Conservation (phyloP, 202 grass and related monocot species). For the Dendrocalamus latiflorus region DNA sequence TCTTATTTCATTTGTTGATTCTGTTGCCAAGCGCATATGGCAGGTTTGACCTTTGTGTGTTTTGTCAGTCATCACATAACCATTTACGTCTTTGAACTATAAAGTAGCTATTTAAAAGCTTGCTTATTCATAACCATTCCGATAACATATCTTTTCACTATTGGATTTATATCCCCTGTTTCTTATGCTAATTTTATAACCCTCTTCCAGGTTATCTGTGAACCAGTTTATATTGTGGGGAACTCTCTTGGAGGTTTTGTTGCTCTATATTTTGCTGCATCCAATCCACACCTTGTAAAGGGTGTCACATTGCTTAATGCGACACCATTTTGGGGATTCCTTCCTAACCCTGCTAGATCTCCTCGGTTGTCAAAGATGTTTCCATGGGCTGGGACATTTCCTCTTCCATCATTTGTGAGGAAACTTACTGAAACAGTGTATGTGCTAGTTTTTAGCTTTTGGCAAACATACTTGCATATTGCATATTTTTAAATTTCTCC, state of each 20-base stretch:
- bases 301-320: constrained; percentile 93
- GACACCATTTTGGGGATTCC: constrained; percentile 96
- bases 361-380: constrained; percentile 75
- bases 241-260: constrained; percentile 96
- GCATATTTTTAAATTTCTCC: neutral
- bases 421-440: constrained; percentile 74
- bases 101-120: neutral
- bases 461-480: neutral
- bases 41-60: neutral
- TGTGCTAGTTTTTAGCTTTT: neutral
- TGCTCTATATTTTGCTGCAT: constrained; percentile 72
- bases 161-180: neutral
- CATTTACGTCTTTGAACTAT: neutral
- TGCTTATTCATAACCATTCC: neutral
- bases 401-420: constrained; percentile 69
- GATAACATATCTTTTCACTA: neutral
- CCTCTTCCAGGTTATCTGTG: constrained; percentile 72
- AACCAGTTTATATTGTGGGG: constrained; percentile 92
- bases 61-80: neutral
- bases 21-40: neutral
- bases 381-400: constrained; percentile 91
- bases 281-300: constrained; percentile 72
- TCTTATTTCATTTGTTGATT: neutral
- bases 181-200: constrained; percentile 11
- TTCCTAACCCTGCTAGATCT: constrained; percentile 83